Evolutionary conservation across 2,329 filamentous ascomycete species (phyloP).

Genomic region (Aspergillus arachidicola): DNA sequence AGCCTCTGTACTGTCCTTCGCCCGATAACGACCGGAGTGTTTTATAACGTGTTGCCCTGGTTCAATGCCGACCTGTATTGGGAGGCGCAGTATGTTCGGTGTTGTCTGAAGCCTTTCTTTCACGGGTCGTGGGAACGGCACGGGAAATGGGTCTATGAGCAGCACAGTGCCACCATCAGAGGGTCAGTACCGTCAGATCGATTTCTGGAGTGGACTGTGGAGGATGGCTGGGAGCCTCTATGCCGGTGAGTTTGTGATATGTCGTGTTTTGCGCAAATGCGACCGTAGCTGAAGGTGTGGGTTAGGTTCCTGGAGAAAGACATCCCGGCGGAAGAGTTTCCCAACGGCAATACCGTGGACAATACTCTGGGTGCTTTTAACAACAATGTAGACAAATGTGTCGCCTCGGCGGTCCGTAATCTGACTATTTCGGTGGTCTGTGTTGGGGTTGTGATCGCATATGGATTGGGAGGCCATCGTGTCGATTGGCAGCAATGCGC

Average conservation of each 20-base stretch:
- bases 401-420: conserved; percentile 1
- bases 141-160: conserved; percentile 15
- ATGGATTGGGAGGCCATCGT: background rate
- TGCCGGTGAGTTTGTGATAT: conserved; percentile 9
- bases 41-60: conserved; percentile 6
- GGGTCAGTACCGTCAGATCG: conserved; percentile 4
- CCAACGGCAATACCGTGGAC: conserved; percentile 10
- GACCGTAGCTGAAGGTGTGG: background rate
- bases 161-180: conserved; percentile 13
- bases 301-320: conserved; percentile 15
- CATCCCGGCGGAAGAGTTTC: conserved; percentile 9
- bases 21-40: background rate
- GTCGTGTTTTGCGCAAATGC: background rate
- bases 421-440: background rate
- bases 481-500: background rate
- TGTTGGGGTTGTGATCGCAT: background rate
- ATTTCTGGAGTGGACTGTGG: conserved; percentile 14
- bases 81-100: conserved; percentile 5
- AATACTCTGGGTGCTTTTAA: background rate
- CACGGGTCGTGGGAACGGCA: conserved; percentile 8
- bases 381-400: conserved; percentile 1
- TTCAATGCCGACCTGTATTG: conserved; percentile 18
- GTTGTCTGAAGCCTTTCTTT: conserved; percentile 1
- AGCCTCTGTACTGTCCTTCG: conserved; percentile 7
- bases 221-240: conserved; percentile 21